A percentile compares a stretch with the other conserved stretches of the same genome.
These are phyloP conservation scores for Penicillium sp. DNA, from an alignment of 2,329 filamentous ascomycete species.

Conservation along the genomic window DNA sequence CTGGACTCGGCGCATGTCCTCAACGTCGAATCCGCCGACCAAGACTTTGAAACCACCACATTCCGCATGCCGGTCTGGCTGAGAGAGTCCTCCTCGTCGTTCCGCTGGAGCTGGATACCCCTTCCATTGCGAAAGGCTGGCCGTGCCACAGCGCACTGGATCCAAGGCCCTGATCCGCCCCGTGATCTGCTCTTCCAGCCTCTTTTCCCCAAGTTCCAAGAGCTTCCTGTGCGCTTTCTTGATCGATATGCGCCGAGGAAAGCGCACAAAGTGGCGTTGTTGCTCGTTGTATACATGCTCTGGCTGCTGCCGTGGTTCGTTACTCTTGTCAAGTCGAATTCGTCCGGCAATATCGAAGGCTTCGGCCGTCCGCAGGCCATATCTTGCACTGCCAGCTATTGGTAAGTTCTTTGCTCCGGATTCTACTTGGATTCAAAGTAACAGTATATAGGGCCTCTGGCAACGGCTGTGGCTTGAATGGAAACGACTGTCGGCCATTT, in stretches of 20 bases:
- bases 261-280: slow-evolving; percentile 41
- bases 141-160: slow-evolving; percentile 41
- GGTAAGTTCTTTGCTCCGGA: too few relatives aligned
- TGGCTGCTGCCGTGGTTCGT: slow-evolving; percentile 48
- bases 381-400: slow-evolving; percentile 45
- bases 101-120: slow-evolving; percentile 47
- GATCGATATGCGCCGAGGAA: slow-evolving; percentile 44
- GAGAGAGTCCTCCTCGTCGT: slow-evolving; percentile 44
- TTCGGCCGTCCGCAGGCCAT: slow-evolving; percentile 45
- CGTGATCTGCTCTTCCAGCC: slow-evolving; percentile 44
- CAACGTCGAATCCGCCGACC: slow-evolving; percentile 5
- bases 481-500: slow-evolving; percentile 54
- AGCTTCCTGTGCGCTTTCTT: slow-evolving; percentile 42
- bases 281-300: slow-evolving; percentile 40
- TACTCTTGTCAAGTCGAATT: slow-evolving; percentile 42
- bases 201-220: slow-evolving; percentile 44
- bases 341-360: slow-evolving; percentile 46
- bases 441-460: slow-evolving; percentile 31
- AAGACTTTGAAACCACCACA: background rate
- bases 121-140: slow-evolving; percentile 42
- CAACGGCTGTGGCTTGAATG: slow-evolving; percentile 52
- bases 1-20: slow-evolving; percentile 6
- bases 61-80: slow-evolving; percentile 44
- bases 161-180: slow-evolving; percentile 47
- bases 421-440: background rate